A percentile compares a stretch with the other conserved stretches of the same genome.
phyloP scores from a whole-genome alignment of 768 basidiomycete genomes.

The Dioszegia aurantiaca region DNA sequence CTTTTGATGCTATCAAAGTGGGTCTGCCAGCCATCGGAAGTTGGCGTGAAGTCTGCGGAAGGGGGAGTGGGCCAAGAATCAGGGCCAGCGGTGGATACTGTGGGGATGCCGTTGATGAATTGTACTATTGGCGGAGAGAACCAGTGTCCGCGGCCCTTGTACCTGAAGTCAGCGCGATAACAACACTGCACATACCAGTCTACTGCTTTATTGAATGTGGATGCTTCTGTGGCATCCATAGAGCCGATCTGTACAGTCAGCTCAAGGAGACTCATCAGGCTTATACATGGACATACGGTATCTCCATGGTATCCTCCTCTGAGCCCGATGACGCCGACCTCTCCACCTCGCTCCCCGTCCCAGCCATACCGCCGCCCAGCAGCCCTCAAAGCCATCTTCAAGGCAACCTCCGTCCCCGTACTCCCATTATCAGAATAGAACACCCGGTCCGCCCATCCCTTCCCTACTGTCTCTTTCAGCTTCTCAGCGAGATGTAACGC shows the following conservation, averaged over 20 bases:
- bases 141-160: conserved; percentile 87
- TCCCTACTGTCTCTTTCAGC: conserved; percentile 69
- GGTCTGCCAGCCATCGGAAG: conserved; percentile 31
- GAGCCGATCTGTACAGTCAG: conserved; percentile 63
- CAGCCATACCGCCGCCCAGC: conserved; percentile 50
- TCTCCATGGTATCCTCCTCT: conserved; percentile 96
- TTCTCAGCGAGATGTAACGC: conserved; percentile 80
- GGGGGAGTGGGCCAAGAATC: conserved; percentile 43
- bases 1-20: conserved; percentile 58
- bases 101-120: conserved; percentile 61
- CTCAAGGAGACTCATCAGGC: neutral
- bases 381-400: conserved; percentile 88
- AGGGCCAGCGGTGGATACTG: conserved; percentile 39
- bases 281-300: conserved; percentile 55
- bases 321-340: conserved; percentile 75
- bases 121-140: conserved; percentile 80
- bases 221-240: conserved; percentile 87
- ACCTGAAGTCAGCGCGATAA: conserved; percentile 46
- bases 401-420: conserved; percentile 93
- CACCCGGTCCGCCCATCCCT: conserved; percentile 83
- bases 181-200: conserved; percentile 62
- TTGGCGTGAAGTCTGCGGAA: neutral
- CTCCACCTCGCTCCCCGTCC: conserved; percentile 47
- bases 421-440: conserved; percentile 95
- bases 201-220: conserved; percentile 73